These are phyloP conservation scores for Fusarium anthophilum DNA, from an alignment of 2,329 filamentous ascomycete species.

Conservation along the genomic window DNA sequence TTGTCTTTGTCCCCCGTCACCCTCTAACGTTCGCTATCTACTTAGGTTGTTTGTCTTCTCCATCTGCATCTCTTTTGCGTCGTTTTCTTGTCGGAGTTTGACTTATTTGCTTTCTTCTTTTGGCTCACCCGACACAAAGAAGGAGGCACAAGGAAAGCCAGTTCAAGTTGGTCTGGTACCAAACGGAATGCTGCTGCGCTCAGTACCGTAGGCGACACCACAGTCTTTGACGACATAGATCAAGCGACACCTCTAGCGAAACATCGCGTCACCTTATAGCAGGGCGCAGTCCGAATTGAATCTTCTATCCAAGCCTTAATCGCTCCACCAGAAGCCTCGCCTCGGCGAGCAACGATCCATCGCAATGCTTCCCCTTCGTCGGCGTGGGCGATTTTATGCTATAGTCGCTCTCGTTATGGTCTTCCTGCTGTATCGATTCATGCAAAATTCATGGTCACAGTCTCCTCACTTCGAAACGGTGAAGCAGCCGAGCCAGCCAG, in stretches of 20 bases:
- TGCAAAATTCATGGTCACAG: slow-evolving; percentile 53
- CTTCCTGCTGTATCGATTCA: slow-evolving; percentile 62
- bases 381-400: slow-evolving; percentile 70
- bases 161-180: neutral
- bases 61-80: neutral
- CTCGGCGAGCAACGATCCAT: slow-evolving; percentile 36
- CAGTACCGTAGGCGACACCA: slow-evolving; percentile 12
- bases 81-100: neutral
- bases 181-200: slow-evolving; percentile 26
- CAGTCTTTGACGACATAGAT: slow-evolving; percentile 13
- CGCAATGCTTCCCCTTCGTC: slow-evolving; percentile 61
- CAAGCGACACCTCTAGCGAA: neutral
- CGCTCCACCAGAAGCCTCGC: slow-evolving; percentile 34
- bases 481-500: slow-evolving; percentile 14
- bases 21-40: neutral
- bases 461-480: slow-evolving; percentile 23
- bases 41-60: neutral
- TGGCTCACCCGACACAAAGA: neutral
- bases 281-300: neutral
- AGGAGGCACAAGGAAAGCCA: neutral
- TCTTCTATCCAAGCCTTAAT: neutral
- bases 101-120: neutral
- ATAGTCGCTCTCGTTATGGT: slow-evolving; percentile 64
- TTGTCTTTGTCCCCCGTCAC: neutral
- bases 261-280: neutral